Conservation (phyloP, 768 basidiomycete genomes). For the Calocybe gangraenosa region DNA sequence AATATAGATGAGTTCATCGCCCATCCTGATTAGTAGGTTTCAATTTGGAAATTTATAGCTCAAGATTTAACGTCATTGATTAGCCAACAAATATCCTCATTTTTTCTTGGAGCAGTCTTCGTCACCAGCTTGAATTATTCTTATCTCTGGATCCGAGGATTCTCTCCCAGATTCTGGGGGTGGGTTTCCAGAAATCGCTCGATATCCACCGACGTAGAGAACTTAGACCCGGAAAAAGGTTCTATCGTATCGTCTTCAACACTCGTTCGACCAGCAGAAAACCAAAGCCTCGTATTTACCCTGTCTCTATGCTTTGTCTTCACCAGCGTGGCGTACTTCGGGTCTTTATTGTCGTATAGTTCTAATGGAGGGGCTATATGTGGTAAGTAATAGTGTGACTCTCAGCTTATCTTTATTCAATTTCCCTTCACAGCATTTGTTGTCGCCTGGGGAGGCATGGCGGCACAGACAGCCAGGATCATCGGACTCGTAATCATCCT, state of each 20-base stretch:
- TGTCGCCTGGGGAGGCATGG: constrained; percentile 16
- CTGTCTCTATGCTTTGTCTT: constrained; percentile 14
- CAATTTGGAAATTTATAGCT: no score
- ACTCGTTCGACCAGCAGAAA: neutral
- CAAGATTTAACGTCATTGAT: neutral
- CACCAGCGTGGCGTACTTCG: constrained; percentile 13
- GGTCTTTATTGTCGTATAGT: constrained; percentile 12
- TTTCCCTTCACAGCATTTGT: constrained; percentile 9
- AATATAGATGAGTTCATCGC: constrained; percentile 8
- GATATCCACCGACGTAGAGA: constrained; percentile 3
- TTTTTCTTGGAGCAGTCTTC: constrained; percentile 16
- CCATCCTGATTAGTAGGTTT: constrained; percentile 14
- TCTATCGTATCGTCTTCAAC: constrained; percentile 4
- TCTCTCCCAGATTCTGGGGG: neutral
- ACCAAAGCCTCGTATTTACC: constrained; percentile 10
- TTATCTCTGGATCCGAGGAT: constrained; percentile 8
- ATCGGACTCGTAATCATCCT: constrained; percentile 11
- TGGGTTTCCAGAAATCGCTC: constrained; percentile 8
- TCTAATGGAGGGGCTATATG: constrained; percentile 4
- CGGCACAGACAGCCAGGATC: constrained; percentile 12
- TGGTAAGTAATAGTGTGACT: constrained; percentile 1
- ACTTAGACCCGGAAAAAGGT: constrained; percentile 5
- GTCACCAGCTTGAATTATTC: constrained; percentile 16
- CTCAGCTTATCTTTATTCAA: neutral
- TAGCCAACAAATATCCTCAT: constrained; percentile 14